A percentile compares a stretch with the other conserved stretches of the same genome.
phyloP scores from a whole-genome alignment of 1,284 basidiomycete genomes.

The Phenoliferia sp. region DNA sequence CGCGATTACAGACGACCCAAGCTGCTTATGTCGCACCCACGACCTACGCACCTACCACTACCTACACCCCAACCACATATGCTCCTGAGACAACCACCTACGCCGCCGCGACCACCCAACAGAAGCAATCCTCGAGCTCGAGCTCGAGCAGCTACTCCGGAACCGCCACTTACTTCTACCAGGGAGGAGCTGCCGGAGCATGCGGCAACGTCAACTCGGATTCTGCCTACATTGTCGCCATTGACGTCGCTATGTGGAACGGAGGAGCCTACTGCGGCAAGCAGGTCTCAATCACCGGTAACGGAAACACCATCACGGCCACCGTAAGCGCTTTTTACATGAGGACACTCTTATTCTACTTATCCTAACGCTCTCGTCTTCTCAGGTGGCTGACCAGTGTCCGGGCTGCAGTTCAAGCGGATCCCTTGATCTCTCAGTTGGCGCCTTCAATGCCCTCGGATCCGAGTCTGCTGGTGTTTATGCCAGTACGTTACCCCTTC shows the following conservation, averaged over 20 bases:
- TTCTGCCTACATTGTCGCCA: conserved; percentile 56
- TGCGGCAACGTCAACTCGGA: conserved; percentile 39
- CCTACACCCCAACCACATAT: background rate
- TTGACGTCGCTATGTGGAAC: conserved; percentile 42
- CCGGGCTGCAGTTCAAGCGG: conserved; percentile 12
- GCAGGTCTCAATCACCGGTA: conserved; percentile 43
- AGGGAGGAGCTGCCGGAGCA: conserved; percentile 38
- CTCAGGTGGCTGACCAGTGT: conserved; percentile 22
- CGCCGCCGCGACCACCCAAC: background rate
- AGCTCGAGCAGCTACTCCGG: background rate
- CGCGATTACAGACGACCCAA: too few species aligned
- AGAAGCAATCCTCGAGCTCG: too few species aligned
- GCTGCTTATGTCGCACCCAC: background rate
- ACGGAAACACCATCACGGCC: conserved; percentile 57
- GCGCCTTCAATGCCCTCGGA: conserved; percentile 63
- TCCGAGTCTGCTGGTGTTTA: conserved; percentile 14
- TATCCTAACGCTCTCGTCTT: background rate
- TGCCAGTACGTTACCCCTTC: background rate
- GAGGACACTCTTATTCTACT: background rate
- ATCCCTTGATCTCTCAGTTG: conserved; percentile 62
- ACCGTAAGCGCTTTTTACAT: conserved; percentile 69
- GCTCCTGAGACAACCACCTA: too few species aligned
- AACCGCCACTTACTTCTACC: conserved; percentile 33
- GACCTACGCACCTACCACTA: background rate
- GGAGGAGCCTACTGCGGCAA: conserved; percentile 48